Evolutionary conservation across 345 rosid species (phyloP).

Genomic region (Chamaenerion angustifolium): DNA sequence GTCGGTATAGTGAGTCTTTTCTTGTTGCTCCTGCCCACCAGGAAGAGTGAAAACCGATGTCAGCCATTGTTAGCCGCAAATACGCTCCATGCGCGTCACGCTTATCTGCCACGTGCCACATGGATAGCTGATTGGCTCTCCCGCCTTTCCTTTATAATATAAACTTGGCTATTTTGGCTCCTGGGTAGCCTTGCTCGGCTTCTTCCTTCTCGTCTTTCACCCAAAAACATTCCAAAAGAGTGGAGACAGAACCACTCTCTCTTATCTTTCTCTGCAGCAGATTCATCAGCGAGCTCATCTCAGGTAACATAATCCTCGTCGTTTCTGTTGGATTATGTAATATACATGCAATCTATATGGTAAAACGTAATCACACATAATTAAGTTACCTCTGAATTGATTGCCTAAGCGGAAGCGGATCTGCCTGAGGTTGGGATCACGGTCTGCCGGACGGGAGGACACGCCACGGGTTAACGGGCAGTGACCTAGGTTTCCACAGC

Average conservation of each 20-base stretch:
- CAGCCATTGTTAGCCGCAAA: slow-evolving; percentile 20
- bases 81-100: slow-evolving; percentile 3
- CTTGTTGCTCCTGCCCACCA: too few species aligned
- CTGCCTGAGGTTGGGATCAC: too few species aligned
- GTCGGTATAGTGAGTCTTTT: too few species aligned
- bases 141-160: slow-evolving; percentile 24
- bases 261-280: neutral
- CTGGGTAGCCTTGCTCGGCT: neutral
- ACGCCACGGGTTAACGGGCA: too few species aligned
- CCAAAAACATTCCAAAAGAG: neutral
- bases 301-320: too few species aligned
- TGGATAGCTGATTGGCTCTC: slow-evolving; percentile 21
- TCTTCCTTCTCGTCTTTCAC: neutral
- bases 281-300: neutral
- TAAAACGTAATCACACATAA: too few species aligned
- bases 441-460: too few species aligned
- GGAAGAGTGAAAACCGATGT: neutral
- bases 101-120: slow-evolving; percentile 76
- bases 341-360: too few species aligned
- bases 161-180: slow-evolving; percentile 3
- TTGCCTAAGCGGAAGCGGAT: too few species aligned
- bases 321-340: too few species aligned
- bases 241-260: neutral
- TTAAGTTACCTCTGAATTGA: too few species aligned
- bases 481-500: too few species aligned